Conservation (phyloP, 2,329 filamentous ascomycete species). For the Phaeosphaeria sp. region DNA sequence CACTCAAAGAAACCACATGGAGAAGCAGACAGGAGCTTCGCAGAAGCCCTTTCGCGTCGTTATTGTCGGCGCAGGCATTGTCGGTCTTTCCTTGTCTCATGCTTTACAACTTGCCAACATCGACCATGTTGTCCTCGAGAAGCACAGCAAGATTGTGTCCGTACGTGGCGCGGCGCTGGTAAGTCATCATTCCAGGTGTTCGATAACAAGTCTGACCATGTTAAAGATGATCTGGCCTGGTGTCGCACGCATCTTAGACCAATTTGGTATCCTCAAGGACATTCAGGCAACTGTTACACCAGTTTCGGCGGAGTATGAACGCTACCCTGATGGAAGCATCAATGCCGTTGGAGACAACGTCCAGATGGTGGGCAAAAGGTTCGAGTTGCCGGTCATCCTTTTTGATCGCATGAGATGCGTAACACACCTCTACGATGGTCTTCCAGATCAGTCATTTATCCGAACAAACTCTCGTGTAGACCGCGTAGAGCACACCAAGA, state of each 20-base stretch:
- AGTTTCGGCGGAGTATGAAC: slow-evolving; percentile 8
- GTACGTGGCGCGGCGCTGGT: slow-evolving; percentile 26
- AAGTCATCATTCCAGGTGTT: not conserved
- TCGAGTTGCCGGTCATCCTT: slow-evolving; percentile 12
- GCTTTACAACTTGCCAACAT: slow-evolving; percentile 27
- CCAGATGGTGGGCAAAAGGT: slow-evolving; percentile 4
- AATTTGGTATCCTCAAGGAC: slow-evolving; percentile 24
- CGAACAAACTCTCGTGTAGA: slow-evolving; percentile 16
- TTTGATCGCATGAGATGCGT: slow-evolving; percentile 26
- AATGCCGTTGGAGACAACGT: not conserved
- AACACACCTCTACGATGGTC: slow-evolving; percentile 23
- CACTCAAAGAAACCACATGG: slow-evolving; percentile 1
- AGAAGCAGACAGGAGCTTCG: not conserved
- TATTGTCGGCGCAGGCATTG: slow-evolving; percentile 26
- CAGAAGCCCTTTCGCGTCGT: slow-evolving; percentile 21
- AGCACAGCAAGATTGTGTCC: slow-evolving; percentile 24
- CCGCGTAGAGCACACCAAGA: slow-evolving; percentile 18
- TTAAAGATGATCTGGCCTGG: slow-evolving; percentile 23
- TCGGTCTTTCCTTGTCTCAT: slow-evolving; percentile 27
- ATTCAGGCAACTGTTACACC: slow-evolving; percentile 14
- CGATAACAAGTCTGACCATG: not conserved
- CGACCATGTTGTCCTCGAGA: slow-evolving; percentile 33
- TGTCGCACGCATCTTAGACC: slow-evolving; percentile 28
- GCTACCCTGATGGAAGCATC: slow-evolving; percentile 24
- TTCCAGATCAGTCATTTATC: slow-evolving; percentile 27